Percentiles rank a stretch among this genome's conserved stretches.
These are phyloP conservation scores for Dioszegia aurantiaca DNA, from an alignment of 768 basidiomycete genomes.

Conservation along the genomic window DNA sequence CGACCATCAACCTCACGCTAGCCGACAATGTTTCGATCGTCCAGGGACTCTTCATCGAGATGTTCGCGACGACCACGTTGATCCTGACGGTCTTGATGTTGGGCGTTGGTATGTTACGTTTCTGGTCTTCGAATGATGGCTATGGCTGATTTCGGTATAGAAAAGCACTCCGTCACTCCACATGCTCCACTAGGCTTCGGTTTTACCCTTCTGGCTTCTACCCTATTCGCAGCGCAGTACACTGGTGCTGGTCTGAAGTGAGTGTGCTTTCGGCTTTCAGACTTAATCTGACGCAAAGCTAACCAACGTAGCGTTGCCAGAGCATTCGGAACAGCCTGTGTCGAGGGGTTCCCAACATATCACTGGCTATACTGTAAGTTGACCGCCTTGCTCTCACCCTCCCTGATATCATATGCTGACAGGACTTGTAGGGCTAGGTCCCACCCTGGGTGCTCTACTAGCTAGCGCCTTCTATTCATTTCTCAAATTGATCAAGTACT, in stretches of 20 bases:
- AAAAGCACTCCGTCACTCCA: conserved; percentile 40
- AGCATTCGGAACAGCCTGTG: conserved; percentile 44
- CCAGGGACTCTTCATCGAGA: conserved; percentile 50
- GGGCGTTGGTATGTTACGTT: conserved; percentile 36
- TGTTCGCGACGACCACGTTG: conserved; percentile 46
- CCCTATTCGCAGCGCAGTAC: conserved; percentile 40
- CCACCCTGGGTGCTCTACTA: conserved; percentile 65
- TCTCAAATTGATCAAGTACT: conserved; percentile 56
- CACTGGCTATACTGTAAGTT: conserved; percentile 47
- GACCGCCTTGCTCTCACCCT: too few species aligned
- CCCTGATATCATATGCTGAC: too few species aligned
- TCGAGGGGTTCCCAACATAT: conserved; percentile 37
- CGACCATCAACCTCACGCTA: conserved; percentile 32
- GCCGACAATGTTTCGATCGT: conserved; percentile 30
- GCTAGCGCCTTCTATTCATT: conserved; percentile 61
- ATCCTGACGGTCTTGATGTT: conserved; percentile 48
- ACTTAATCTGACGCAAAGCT: too few species aligned
- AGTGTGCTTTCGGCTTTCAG: conserved; percentile 16
- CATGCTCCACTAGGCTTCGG: conserved; percentile 48
- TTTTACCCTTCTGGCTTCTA: conserved; percentile 42
- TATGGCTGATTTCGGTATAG: conserved; percentile 14
- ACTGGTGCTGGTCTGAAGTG: conserved; percentile 50
- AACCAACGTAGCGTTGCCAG: conserved; percentile 37
- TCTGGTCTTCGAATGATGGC: background rate
- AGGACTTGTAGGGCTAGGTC: conserved; percentile 60